Evolutionary conservation across 2,329 filamentous ascomycete species (phyloP).

Genomic region (Trichoderma sp.): DNA sequence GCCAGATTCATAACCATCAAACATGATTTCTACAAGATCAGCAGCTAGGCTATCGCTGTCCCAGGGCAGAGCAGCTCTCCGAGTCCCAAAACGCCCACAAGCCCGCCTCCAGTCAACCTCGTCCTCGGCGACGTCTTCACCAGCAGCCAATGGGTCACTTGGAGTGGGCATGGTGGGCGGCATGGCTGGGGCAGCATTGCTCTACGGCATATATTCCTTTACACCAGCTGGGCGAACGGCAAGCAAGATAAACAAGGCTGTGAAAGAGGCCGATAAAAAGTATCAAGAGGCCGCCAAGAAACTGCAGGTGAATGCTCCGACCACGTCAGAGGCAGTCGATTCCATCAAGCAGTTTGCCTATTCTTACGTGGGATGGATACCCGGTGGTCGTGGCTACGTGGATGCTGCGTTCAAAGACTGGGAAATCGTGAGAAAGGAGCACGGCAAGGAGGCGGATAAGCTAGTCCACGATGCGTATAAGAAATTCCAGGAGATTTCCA

Average conservation of each 20-base stretch:
- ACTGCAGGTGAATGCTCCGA: slow-evolving; percentile 60
- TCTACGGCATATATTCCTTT: slow-evolving; percentile 44
- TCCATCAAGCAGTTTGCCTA: slow-evolving; percentile 64
- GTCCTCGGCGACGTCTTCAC: slow-evolving; percentile 6
- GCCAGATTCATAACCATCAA: not conserved
- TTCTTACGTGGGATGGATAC: slow-evolving; percentile 68
- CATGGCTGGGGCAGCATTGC: slow-evolving; percentile 39
- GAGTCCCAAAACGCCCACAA: slow-evolving; percentile 5
- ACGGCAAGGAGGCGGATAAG: slow-evolving; percentile 66
- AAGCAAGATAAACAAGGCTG: slow-evolving; percentile 45
- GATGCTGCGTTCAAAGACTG: slow-evolving; percentile 68
- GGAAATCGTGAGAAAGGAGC: slow-evolving; percentile 63
- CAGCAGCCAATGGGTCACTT: slow-evolving; percentile 26
- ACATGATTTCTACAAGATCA: slow-evolving; percentile 16
- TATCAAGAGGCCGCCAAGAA: slow-evolving; percentile 58
- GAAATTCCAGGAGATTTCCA: slow-evolving; percentile 60
- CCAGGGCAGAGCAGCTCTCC: not conserved
- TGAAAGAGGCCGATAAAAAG: slow-evolving; percentile 56
- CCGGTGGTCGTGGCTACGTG: slow-evolving; percentile 65
- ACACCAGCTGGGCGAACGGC: slow-evolving; percentile 43
- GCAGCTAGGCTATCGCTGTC: slow-evolving; percentile 4
- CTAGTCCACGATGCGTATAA: slow-evolving; percentile 65
- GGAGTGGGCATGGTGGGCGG: slow-evolving; percentile 44
- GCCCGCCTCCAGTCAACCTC: slow-evolving; percentile 15
- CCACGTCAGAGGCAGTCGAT: slow-evolving; percentile 62